A percentile compares a stretch with the other conserved stretches of the same genome.
Evolutionary conservation across 2,329 filamentous ascomycete genomes (phyloP).

Genomic region (Calonectria henricotiae): DNA sequence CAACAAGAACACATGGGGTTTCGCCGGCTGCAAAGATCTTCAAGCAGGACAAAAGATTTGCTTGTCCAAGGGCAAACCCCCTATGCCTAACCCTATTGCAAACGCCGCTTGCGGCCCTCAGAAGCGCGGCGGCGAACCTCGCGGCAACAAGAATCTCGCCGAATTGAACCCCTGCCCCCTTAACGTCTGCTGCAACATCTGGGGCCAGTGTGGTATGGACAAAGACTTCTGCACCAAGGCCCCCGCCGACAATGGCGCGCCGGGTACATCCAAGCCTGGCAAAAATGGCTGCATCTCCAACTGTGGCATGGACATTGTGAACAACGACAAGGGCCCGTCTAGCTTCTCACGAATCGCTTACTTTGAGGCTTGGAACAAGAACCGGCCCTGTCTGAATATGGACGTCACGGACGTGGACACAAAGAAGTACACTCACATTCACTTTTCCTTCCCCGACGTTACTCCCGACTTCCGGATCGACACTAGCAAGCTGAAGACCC

Average conservation of each 20-base stretch:
- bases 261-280: slow-evolving; percentile 57
- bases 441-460: slow-evolving; percentile 59
- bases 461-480: slow-evolving; percentile 41
- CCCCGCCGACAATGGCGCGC: slow-evolving; percentile 52
- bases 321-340: slow-evolving; percentile 25
- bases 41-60: slow-evolving; percentile 47
- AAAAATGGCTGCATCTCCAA: slow-evolving; percentile 54
- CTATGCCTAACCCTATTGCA: slow-evolving; percentile 50
- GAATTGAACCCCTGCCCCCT: slow-evolving; percentile 54
- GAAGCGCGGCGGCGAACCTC: background rate
- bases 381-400: slow-evolving; percentile 54
- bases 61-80: slow-evolving; percentile 51
- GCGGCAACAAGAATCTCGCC: slow-evolving; percentile 31
- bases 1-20: slow-evolving; percentile 56
- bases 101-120: slow-evolving; percentile 54
- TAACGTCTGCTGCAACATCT: slow-evolving; percentile 57
- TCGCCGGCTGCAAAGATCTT: slow-evolving; percentile 48
- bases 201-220: slow-evolving; percentile 62
- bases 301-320: slow-evolving; percentile 51
- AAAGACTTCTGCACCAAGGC: slow-evolving; percentile 58
- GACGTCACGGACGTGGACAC: slow-evolving; percentile 33
- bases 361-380: slow-evolving; percentile 57
- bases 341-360: slow-evolving; percentile 41
- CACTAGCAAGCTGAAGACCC: slow-evolving; percentile 42
- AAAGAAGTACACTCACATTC: slow-evolving; percentile 54